Base-by-base conservation (phyloP, 2,329 filamentous ascomycete genomes). In the Alternaria viburni region DNA sequence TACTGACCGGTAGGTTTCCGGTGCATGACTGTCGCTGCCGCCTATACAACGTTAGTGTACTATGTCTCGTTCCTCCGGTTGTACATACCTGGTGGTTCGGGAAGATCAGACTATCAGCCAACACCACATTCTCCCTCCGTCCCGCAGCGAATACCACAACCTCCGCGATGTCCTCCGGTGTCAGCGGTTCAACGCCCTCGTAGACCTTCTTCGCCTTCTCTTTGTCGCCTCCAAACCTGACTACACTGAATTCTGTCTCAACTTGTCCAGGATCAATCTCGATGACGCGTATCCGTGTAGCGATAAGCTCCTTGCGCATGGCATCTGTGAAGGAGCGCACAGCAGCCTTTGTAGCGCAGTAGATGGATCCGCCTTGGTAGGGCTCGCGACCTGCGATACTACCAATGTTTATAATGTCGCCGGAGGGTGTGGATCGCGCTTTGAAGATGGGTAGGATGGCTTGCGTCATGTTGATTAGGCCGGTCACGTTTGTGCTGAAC, bases 391-490 rank as follows among this genome's bases (percentile, higher is more conserved):
- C 94, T n/a, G 94, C 94, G 76, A 97, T 94, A 70, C 90, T 93
- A 65, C 94, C 94, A 75, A 97, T 89, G 77, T 97, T 98, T 83
- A 99, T 97, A 78, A 99, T 94, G 78, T 98, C 96, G 72, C 95
- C 95, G 46, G 87, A 84, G 61, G 21, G 81, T 65, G 59, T 57
- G 49, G 62, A 25, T 69, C 84, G 76, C 72, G 87, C 85, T 81
- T 93, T 91, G 86, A 94, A 96, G 77, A 93, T 89, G 56, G 92
- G 89, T 17, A 98, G 82, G 64, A 97, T 85, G 49, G 92, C 92
- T 84, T 99, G 96, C 1, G 96, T 98, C 91, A 98, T 93, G 84
- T 95, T 92, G 84, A 99, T 96, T 32, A 99, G 86, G 26, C 96
- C 96, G 2, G 91, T 96, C 56, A 98, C 94, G 79, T 99, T 99